Conservation (phyloP, 2,329 filamentous ascomycete species). For the Rutstroemia sp. region DNA sequence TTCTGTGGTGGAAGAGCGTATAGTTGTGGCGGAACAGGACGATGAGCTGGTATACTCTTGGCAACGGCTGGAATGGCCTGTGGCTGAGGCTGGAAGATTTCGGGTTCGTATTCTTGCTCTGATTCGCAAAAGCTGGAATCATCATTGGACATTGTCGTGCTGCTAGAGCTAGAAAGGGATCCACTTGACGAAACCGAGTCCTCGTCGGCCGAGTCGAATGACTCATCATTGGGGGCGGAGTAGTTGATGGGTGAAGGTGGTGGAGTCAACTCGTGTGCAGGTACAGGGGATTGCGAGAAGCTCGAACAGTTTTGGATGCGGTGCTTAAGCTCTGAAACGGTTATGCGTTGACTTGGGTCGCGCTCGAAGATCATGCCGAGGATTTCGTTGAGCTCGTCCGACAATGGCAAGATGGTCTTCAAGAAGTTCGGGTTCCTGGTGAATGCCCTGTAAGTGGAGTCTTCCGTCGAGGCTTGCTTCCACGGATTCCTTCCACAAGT, state of each 20-base stretch:
- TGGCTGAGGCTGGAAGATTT: not conserved
- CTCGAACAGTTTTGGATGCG: slow-evolving; percentile 61
- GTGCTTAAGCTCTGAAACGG: slow-evolving; percentile 68
- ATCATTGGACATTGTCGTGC: not conserved
- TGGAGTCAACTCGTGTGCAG: not conserved
- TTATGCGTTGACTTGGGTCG: slow-evolving; percentile 76
- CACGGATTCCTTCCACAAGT: slow-evolving; percentile 97
- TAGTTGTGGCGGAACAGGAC: not conserved
- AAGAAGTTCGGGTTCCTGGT: slow-evolving; percentile 80
- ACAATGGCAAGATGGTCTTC: slow-evolving; percentile 85
- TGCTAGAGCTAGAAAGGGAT: not conserved
- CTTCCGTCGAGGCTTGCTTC: slow-evolving; percentile 91
- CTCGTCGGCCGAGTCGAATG: not conserved
- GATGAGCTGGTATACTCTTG: not conserved
- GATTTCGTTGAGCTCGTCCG: slow-evolving; percentile 82
- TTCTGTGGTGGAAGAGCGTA: not conserved
- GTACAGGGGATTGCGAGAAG: slow-evolving; percentile 18
- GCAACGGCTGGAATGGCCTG: not conserved
- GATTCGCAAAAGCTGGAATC: not conserved
- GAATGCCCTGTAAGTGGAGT: slow-evolving; percentile 91
- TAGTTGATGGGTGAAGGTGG: not conserved
- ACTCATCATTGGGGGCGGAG: not conserved
- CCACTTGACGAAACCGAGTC: slow-evolving; percentile 18
- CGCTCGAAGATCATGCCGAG: slow-evolving; percentile 81
- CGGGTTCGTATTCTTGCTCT: not conserved